Evolutionary conservation across 2,329 filamentous ascomycete species (phyloP).

Genomic region (Aspergillus persii): DNA sequence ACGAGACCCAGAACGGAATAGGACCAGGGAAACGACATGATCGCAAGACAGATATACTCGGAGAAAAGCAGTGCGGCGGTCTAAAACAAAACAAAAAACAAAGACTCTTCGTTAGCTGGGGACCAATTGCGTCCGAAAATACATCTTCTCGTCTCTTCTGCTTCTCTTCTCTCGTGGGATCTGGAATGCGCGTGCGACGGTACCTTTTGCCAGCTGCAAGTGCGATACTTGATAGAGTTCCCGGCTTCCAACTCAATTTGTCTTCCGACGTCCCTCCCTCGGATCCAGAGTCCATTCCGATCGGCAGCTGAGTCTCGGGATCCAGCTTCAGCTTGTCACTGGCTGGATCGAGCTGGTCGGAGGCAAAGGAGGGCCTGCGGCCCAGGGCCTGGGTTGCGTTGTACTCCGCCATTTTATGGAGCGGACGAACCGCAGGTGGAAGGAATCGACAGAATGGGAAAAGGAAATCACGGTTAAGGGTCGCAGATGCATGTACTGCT

Average conservation of each 20-base stretch:
- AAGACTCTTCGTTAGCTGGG: neutral
- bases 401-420: conserved; percentile 40
- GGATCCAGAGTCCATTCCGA: conserved; percentile 31
- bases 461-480: conserved; percentile 21
- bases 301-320: conserved; percentile 25
- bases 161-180: too few species aligned
- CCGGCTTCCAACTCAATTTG: conserved; percentile 76
- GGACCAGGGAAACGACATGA: conserved; percentile 95
- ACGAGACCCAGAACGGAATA: conserved; percentile 86
- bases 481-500: conserved; percentile 37
- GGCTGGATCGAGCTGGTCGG: conserved; percentile 23
- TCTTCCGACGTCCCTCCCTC: conserved; percentile 53
- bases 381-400: conserved; percentile 21
- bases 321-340: conserved; percentile 30
- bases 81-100: conserved; percentile 38
- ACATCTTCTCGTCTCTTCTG: too few species aligned
- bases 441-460: conserved; percentile 28
- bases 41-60: conserved; percentile 89
- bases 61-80: conserved; percentile 88
- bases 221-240: conserved; percentile 84
- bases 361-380: conserved; percentile 17
- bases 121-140: neutral
- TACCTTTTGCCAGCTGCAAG: conserved; percentile 89
- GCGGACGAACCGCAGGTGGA: conserved; percentile 35
- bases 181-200: conserved; percentile 14